Conservation (phyloP, 345 rosid genomes). For the Salix udensis region DNA sequence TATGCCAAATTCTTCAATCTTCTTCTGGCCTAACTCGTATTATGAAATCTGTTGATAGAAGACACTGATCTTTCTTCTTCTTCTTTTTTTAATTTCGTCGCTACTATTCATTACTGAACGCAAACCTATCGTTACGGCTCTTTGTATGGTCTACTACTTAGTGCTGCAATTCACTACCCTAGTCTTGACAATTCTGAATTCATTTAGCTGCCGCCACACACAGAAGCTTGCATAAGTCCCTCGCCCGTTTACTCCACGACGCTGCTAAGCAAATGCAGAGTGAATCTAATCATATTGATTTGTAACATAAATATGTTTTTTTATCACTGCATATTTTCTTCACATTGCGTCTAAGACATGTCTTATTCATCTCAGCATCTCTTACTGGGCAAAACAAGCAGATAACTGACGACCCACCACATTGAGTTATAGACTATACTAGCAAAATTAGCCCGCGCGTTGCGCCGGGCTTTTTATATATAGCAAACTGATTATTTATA, state of each 20-base stretch:
- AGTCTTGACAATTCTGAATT: background rate
- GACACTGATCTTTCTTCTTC: background rate
- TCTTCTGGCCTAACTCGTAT: background rate
- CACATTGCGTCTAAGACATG: background rate
- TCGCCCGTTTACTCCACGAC: slow-evolving; percentile 30
- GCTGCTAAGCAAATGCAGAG: slow-evolving; percentile 12
- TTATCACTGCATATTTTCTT: background rate
- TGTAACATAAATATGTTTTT: background rate
- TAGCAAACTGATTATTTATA: no score
- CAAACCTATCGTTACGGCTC: background rate
- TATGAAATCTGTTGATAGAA: background rate
- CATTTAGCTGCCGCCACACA: background rate
- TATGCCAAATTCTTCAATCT: background rate
- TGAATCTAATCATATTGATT: slow-evolving; percentile 12
- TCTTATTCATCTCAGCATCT: background rate
- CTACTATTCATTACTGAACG: background rate
- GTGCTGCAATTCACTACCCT: background rate
- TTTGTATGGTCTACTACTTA: background rate
- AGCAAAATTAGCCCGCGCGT: no score
- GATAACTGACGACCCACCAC: background rate
- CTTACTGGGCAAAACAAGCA: background rate
- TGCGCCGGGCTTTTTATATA: no score
- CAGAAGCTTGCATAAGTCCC: slow-evolving; percentile 28
- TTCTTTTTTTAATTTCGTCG: background rate
- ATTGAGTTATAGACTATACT: background rate